Conservation (phyloP, 1,284 basidiomycete genomes). For the Ustilago bromivora region DNA sequence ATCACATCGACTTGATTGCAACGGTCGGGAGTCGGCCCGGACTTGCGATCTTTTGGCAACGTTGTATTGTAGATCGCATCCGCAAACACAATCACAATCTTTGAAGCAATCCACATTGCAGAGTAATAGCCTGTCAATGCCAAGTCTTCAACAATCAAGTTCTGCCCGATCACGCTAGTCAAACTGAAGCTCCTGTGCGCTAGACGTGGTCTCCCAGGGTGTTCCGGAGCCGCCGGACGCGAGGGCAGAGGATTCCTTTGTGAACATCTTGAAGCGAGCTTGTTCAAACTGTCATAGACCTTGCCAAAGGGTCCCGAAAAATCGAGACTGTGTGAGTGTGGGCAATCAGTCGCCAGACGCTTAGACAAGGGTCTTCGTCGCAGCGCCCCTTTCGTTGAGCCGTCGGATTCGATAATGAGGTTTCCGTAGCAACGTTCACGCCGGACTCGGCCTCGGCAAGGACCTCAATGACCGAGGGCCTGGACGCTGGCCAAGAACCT, state of each 20-base stretch:
- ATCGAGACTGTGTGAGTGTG: neutral
- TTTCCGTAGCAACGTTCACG: too few relatives aligned
- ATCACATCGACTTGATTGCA: too few relatives aligned
- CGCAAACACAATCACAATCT: neutral
- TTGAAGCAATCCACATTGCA: neutral
- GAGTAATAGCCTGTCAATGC: neutral
- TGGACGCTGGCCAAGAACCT: too few relatives aligned
- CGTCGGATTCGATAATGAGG: neutral
- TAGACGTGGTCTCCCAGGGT: neutral
- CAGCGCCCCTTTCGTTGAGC: neutral
- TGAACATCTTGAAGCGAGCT: neutral
- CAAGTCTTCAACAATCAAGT: neutral
- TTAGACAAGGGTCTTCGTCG: too few relatives aligned
- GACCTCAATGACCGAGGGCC: too few relatives aligned
- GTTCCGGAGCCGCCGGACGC: slow-evolving; percentile 9
- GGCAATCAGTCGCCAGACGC: neutral
- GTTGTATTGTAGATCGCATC: neutral
- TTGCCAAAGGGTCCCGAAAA: slow-evolving; percentile 24
- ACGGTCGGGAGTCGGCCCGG: neutral
- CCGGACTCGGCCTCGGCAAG: too few relatives aligned
- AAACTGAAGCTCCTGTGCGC: neutral
- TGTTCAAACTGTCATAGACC: slow-evolving; percentile 31
- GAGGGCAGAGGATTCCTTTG: slow-evolving; percentile 11
- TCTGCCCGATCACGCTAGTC: neutral
- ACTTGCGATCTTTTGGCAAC: neutral